Evolutionary conservation across 225 moss, liverwort and hornwort species (phyloP).

Genomic region (Pleurozium schreberi): DNA sequence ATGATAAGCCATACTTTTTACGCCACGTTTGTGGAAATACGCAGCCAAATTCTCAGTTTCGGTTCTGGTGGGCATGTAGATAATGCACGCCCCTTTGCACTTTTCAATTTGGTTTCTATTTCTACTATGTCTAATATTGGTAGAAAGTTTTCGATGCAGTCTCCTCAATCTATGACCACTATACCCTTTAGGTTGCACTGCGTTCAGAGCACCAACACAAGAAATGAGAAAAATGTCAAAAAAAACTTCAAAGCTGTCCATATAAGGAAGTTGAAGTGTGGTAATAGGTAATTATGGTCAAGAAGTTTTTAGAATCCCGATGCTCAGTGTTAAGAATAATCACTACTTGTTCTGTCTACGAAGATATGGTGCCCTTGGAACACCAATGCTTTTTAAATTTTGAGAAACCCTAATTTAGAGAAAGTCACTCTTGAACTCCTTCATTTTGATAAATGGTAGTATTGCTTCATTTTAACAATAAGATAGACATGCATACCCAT

Average conservation of each 20-base stretch:
- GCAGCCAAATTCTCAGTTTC: slow-evolving; percentile 27
- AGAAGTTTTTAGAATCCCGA: neutral
- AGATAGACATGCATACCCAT: neutral
- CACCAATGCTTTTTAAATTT: neutral
- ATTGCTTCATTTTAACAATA: neutral
- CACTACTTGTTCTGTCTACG: neutral
- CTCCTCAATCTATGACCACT: neutral
- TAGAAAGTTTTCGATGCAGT: neutral
- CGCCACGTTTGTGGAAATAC: slow-evolving; percentile 26
- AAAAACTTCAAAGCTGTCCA: neutral
- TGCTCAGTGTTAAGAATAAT: neutral
- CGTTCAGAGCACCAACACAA: neutral
- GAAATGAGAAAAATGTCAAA: neutral
- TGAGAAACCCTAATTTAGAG: neutral
- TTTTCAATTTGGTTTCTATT: neutral
- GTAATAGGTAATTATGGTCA: neutral
- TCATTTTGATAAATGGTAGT: neutral
- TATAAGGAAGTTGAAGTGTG: neutral
- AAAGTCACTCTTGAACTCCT: neutral
- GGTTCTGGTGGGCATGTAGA: slow-evolving; percentile 47
- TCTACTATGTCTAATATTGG: neutral
- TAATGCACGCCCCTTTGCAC: slow-evolving; percentile 22
- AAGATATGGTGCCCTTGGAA: neutral
- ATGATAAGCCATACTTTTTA: slow-evolving; percentile 45
- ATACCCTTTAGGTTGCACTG: slow-evolving; percentile 30